Evolutionary conservation across 176 grass and related monocot genomes (phyloP).

Genomic region (Bonia amplexicaulis): DNA sequence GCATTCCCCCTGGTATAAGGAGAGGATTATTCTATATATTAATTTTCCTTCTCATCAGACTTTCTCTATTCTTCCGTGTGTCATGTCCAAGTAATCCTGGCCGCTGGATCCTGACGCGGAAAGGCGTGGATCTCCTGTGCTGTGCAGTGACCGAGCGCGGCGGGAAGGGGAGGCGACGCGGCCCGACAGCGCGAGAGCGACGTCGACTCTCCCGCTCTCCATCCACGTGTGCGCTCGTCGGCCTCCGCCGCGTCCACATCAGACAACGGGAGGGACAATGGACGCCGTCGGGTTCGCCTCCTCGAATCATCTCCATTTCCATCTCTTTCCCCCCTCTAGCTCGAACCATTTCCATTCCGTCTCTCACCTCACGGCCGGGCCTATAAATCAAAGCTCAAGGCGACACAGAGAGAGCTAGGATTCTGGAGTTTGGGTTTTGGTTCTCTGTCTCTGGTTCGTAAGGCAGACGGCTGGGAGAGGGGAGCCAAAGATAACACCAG

Average conservation of each 20-base stretch:
- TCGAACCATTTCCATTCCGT: background rate
- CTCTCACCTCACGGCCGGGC: background rate
- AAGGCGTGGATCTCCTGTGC: background rate
- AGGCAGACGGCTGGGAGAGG: background rate
- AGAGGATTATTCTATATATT: too few species aligned
- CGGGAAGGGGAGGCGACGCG: background rate
- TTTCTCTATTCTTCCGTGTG: too few species aligned
- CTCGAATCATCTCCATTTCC: background rate
- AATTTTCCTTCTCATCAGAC: too few species aligned
- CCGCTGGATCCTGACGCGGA: background rate
- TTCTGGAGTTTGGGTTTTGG: background rate
- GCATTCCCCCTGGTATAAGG: too few species aligned
- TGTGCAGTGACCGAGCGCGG: background rate
- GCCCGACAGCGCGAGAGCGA: background rate
- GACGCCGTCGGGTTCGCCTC: background rate
- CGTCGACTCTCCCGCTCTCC: background rate
- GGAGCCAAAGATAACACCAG: background rate
- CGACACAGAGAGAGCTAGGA: background rate
- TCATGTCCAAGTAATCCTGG: background rate
- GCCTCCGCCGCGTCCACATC: constrained; percentile 18
- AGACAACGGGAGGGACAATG: background rate
- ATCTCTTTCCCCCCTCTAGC: background rate
- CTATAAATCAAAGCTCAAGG: constrained; percentile 7
- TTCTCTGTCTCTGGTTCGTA: background rate
- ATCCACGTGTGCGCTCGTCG: constrained; percentile 24